These are phyloP conservation scores for Phytopythium sindhum DNA, from an alignment of 352 stramenopile genomes.

Conservation along the genomic window DNA sequence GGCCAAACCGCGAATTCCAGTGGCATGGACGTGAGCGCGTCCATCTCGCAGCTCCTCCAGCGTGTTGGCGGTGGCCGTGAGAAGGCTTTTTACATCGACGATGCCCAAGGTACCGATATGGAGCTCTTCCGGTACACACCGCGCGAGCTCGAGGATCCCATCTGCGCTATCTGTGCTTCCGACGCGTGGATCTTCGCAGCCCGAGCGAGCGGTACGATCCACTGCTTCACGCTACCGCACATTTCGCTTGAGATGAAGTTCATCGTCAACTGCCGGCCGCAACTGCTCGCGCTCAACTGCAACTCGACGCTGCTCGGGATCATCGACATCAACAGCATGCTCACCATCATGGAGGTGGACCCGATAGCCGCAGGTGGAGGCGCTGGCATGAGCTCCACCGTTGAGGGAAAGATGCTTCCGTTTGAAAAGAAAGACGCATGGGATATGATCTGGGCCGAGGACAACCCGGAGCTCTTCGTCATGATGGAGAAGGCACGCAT, in stretches of 20 bases:
- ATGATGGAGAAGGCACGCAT: slow-evolving; percentile 93
- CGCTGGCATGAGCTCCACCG: slow-evolving; percentile 54
- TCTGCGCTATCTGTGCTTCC: slow-evolving; percentile 83
- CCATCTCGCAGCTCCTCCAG: slow-evolving; percentile 68
- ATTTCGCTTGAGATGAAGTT: slow-evolving; percentile 92
- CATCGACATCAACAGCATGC: slow-evolving; percentile 87
- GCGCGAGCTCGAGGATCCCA: slow-evolving; percentile 77
- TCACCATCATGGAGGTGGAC: slow-evolving; percentile 86
- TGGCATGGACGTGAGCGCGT: slow-evolving; percentile 37
- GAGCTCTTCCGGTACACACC: slow-evolving; percentile 68
- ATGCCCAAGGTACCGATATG: slow-evolving; percentile 69
- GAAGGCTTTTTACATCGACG: slow-evolving; percentile 90
- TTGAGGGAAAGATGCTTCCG: slow-evolving; percentile 62
- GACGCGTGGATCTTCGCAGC: slow-evolving; percentile 85
- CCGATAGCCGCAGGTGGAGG: slow-evolving; percentile 15
- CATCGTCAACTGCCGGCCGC: slow-evolving; percentile 73
- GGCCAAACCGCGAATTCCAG: slow-evolving; percentile 29
- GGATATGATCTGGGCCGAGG: slow-evolving; percentile 91
- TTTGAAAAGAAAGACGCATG: slow-evolving; percentile 90
- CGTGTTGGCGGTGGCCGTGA: slow-evolving; percentile 62
- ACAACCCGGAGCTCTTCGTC: slow-evolving; percentile 91
- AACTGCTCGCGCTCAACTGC: slow-evolving; percentile 87
- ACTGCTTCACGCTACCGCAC: slow-evolving; percentile 90
- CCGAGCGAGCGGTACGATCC: slow-evolving; percentile 76
- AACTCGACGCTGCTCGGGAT: slow-evolving; percentile 83